Percentiles rank a stretch among this genome's conserved stretches.
Evolutionary conservation across 306 rosid species (phyloP).

Genomic region (Senna tora): DNA sequence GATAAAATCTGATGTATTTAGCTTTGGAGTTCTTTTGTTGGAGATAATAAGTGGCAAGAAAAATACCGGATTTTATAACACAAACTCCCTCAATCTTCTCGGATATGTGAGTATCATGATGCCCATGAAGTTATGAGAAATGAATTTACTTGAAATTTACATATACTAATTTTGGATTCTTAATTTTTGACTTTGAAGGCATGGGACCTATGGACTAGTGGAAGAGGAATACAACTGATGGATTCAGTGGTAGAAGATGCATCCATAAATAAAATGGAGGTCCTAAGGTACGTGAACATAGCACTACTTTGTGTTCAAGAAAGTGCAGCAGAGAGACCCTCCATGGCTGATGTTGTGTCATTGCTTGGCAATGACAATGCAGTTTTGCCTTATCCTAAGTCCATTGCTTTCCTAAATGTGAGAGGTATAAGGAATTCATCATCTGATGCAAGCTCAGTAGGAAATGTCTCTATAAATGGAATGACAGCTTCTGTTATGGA

Average conservation of each 20-base stretch:
- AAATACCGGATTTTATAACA: conserved; percentile 42
- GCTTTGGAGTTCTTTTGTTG: conserved; percentile 44
- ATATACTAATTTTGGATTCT: neutral
- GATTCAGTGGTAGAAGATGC: conserved; percentile 25
- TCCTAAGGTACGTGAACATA: conserved; percentile 38
- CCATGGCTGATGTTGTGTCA: conserved; percentile 47
- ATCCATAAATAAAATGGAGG: neutral
- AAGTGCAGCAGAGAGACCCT: conserved; percentile 44
- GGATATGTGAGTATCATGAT: conserved; percentile 46
- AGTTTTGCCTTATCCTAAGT: conserved; percentile 34
- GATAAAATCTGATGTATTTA: conserved; percentile 40
- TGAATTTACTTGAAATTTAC: neutral
- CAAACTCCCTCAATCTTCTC: conserved; percentile 42
- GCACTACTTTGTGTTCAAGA: conserved; percentile 48
- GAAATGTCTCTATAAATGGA: conserved; percentile 29
- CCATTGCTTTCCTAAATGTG: conserved; percentile 40
- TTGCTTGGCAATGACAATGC: conserved; percentile 44
- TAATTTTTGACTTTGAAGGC: conserved; percentile 30
- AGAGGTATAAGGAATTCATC: conserved; percentile 13
- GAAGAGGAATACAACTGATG: conserved; percentile 29
- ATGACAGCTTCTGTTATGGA: conserved; percentile 32
- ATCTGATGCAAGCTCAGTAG: neutral
- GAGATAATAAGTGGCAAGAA: conserved; percentile 46
- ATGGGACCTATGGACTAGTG: conserved; percentile 46
- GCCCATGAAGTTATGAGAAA: no score